phyloP scores from a whole-genome alignment of 768 basidiomycete genomes.

The Rickenella mellea region DNA sequence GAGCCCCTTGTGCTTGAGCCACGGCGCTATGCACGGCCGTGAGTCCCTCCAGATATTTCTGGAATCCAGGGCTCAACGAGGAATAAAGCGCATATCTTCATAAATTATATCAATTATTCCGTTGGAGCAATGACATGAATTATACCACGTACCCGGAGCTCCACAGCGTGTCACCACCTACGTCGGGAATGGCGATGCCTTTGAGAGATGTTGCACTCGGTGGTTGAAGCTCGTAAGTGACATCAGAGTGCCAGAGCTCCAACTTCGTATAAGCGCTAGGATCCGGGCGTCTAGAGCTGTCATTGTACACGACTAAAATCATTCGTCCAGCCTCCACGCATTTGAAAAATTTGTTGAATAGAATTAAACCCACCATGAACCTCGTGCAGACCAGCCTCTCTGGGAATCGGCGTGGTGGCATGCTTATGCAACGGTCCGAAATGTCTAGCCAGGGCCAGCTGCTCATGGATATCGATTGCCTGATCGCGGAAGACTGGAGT shows the following conservation, averaged over 20 bases:
- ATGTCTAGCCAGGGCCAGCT: conserved; percentile 62
- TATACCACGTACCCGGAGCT: conserved; percentile 50
- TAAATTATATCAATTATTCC: conserved; percentile 5
- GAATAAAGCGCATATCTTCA: conserved; percentile 75
- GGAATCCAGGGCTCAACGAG: conserved; percentile 64
- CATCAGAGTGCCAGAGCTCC: conserved; percentile 80
- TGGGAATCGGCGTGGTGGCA: conserved; percentile 70
- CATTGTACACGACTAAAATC: conserved; percentile 53
- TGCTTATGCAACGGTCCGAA: conserved; percentile 77
- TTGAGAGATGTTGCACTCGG: conserved; percentile 73
- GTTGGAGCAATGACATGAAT: background rate
- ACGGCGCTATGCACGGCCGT: conserved; percentile 68
- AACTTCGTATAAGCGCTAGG: conserved; percentile 56
- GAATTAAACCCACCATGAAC: conserved; percentile 47
- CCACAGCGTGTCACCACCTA: conserved; percentile 77
- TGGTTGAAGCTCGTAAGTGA: conserved; percentile 77
- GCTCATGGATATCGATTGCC: conserved; percentile 55
- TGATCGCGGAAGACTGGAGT: conserved; percentile 64
- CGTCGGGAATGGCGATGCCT: conserved; percentile 57
- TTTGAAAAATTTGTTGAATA: conserved; percentile 1
- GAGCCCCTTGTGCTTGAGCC: conserved; percentile 67
- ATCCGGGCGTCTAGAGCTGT: conserved; percentile 53
- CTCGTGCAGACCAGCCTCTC: conserved; percentile 61
- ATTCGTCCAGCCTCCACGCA: no score
- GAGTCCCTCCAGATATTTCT: conserved; percentile 67